Evolutionary conservation across 1,139 yeast species (phyloP), one percentile per base, ranked within the genome.

Genomic region (Candida sojae): DNA sequence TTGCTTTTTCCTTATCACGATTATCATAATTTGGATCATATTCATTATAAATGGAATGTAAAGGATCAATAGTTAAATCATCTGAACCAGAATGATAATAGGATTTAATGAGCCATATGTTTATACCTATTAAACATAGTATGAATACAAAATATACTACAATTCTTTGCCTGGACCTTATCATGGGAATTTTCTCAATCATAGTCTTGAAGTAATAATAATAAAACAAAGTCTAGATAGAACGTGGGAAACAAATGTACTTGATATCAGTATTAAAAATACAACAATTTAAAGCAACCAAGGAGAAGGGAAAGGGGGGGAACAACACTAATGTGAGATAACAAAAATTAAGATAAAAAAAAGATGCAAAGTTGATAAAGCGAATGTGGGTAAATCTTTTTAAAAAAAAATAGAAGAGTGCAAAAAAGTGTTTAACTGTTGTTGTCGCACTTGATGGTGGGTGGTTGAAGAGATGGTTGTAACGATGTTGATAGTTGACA

Each of bases 1-100:
- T 17, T 2, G 21, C 21, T 17, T 2, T 17, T 25, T 6, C 28
- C 21, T 42, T 26, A 37, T 10, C 17, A 5, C 23, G 26, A 12
- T 37, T 29, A 10, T 13, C 32, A 38, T 46, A 38, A 6, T 46
- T 46, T 32, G 33, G 26, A 32, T 47, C 52, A 28, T 40, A 46
- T 47, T 46, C 48, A 34, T 54, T 48, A 36, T 54, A 52, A 11
- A 53, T 53, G 5, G 55, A 50, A 34, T 33, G 43, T 3, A n/a
- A 36, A n/a, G 7, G 30, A 8, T 36, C 38, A 25, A 34, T 6
- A 30, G 34, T n/a, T 23, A 39, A 34, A 26, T 36, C 39, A 7
- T 36, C 39, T 8, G 39, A 12, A 26, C 10, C 12, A n/a, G 30
- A n/a, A 11, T 29, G 25, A 23, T n/a, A 36, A 12, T 36, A 36